Conservation (phyloP, 1,139 yeast genomes). For the Hyphopichia pseudoburtonii region DNA sequence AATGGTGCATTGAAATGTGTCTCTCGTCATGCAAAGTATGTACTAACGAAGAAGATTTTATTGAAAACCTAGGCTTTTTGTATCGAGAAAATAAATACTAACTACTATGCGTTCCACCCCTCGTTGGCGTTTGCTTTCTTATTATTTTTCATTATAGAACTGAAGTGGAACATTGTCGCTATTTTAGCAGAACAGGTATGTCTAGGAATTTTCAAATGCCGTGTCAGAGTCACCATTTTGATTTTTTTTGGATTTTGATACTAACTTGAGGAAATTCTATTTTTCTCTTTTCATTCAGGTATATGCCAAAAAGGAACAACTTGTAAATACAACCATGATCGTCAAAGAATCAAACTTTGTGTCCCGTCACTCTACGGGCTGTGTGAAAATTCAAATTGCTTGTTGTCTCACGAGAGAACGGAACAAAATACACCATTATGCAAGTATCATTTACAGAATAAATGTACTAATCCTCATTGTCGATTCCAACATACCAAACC, state of each 20-base stretch:
- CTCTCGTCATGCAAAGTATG: constrained; percentile 12
- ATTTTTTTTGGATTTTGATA: too few species aligned
- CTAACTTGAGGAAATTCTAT: not conserved
- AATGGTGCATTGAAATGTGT: constrained; percentile 29
- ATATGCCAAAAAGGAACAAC: constrained; percentile 50
- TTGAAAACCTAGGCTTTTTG: too few species aligned
- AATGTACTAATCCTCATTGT: constrained; percentile 59
- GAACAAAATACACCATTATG: constrained; percentile 71
- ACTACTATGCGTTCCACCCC: not conserved
- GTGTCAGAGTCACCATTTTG: constrained; percentile 3
- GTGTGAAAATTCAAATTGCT: constrained; percentile 54
- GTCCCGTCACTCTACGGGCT: constrained; percentile 43
- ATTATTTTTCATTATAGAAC: constrained; percentile 5
- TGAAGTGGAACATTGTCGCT: constrained; percentile 33
- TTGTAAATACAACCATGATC: constrained; percentile 60
- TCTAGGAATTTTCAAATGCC: constrained; percentile 15
- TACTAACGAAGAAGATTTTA: constrained; percentile 11
- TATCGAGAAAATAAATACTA: too few species aligned
- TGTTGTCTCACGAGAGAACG: constrained; percentile 54
- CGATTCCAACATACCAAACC: constrained; percentile 47
- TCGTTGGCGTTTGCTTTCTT: not conserved
- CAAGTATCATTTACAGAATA: constrained; percentile 46
- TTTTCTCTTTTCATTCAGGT: constrained; percentile 35
- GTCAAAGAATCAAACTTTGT: constrained; percentile 54
- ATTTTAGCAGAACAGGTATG: constrained; percentile 42